phyloP scores from a whole-genome alignment of 495 filamentous ascomycete genomes.

The Aspergillus haitiensis region DNA sequence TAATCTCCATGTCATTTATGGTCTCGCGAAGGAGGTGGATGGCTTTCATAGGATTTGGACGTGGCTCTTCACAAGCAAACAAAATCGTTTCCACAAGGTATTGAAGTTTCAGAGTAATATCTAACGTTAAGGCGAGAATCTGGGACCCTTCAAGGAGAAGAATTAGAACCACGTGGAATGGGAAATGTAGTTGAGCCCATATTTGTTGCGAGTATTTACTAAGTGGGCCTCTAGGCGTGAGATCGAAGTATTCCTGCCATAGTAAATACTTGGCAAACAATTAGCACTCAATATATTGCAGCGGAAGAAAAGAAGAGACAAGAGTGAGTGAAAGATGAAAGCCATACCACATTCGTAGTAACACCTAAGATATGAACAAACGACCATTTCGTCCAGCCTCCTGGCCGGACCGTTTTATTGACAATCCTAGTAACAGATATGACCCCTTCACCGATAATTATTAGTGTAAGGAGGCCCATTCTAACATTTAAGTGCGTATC shows the following conservation, averaged over 20 bases:
- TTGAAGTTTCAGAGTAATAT: conserved; percentile 41
- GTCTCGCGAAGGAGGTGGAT: conserved; percentile 39
- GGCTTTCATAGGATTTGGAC: conserved; percentile 29
- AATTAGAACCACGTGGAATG: conserved; percentile 65
- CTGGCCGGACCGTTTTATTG: conserved; percentile 55
- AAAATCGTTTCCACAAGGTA: conserved; percentile 42
- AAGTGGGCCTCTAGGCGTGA: conserved; percentile 35
- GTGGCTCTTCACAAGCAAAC: conserved; percentile 44
- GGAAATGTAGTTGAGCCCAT: conserved; percentile 69
- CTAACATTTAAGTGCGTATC: conserved; percentile 65
- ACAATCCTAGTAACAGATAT: conserved; percentile 55
- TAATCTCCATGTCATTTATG: conserved; percentile 46
- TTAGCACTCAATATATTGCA: conserved; percentile 19
- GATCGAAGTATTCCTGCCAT: conserved; percentile 73
- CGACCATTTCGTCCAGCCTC: conserved; percentile 49
- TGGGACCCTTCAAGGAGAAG: conserved; percentile 60
- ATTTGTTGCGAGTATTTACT: conserved; percentile 59
- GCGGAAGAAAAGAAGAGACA: conserved; percentile 30
- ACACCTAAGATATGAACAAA: conserved; percentile 53
- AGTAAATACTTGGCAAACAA: conserved; percentile 56
- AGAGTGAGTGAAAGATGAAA: conserved; percentile 25
- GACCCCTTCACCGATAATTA: conserved; percentile 68
- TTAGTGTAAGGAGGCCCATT: conserved; percentile 66
- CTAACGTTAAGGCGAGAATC: conserved; percentile 42
- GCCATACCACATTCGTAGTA: conserved; percentile 48